Percentiles rank a stretch among this genome's conserved stretches.
Evolutionary conservation across 352 stramenopile species (phyloP).

Genomic region (Phytophthora pistaciae): DNA sequence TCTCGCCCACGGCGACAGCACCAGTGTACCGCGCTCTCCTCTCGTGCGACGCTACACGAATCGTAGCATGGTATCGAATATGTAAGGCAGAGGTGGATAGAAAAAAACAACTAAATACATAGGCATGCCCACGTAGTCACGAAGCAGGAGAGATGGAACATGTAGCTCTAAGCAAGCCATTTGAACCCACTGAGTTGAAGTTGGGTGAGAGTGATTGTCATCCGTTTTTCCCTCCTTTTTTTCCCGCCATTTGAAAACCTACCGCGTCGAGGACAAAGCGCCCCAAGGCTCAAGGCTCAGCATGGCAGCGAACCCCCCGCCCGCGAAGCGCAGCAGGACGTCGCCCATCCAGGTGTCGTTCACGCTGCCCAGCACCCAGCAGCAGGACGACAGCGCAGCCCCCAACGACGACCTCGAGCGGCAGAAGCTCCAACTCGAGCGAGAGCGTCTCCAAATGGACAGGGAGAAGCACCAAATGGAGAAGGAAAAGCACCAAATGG

Average conservation of each 20-base stretch:
- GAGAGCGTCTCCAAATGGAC: background rate
- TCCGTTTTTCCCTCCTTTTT: background rate
- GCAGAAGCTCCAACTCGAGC: too few species aligned
- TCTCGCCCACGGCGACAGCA: conserved; percentile 25
- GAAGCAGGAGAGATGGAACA: too few species aligned
- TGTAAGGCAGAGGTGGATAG: conserved; percentile 25
- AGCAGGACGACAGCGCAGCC: background rate
- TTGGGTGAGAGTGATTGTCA: background rate
- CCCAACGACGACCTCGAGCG: too few species aligned
- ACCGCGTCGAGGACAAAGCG: too few species aligned
- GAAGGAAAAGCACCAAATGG: background rate
- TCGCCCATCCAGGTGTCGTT: too few species aligned
- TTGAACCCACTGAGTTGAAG: background rate
- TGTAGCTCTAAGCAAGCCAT: background rate
- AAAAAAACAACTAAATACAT: too few species aligned
- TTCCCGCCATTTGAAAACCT: background rate
- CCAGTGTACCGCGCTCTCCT: conserved; percentile 30
- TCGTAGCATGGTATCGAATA: conserved; percentile 32
- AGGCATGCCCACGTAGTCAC: too few species aligned
- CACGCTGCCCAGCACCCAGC: too few species aligned
- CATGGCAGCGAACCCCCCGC: background rate
- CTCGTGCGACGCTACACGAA: conserved; percentile 56
- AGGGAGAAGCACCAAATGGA: background rate
- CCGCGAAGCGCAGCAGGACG: too few species aligned
- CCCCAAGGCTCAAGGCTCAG: background rate